phyloP scores from a whole-genome alignment of 2,329 filamentous ascomycete species.

The Penicillium sp. region DNA sequence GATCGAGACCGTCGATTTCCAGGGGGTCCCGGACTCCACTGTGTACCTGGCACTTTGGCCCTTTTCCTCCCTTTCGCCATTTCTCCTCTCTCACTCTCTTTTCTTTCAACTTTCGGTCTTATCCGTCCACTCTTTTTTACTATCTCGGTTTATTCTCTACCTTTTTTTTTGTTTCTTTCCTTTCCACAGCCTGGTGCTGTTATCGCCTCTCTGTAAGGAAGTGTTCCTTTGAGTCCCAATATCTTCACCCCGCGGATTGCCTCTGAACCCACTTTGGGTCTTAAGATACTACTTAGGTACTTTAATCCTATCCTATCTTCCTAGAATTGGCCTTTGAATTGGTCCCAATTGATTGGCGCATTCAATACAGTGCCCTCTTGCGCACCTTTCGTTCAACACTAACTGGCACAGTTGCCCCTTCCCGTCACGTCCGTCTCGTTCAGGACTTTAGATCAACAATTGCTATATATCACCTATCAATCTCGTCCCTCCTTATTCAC shows the following conservation, averaged over 20 bases:
- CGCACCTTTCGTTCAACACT: neutral
- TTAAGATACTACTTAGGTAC: constrained; percentile 17
- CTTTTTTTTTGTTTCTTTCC: constrained; percentile 19
- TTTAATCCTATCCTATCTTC: neutral
- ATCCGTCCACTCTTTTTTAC: constrained; percentile 10
- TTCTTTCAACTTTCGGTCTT: constrained; percentile 2
- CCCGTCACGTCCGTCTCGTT: constrained; percentile 7
- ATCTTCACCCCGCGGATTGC: constrained; percentile 12
- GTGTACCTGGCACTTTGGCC: neutral
- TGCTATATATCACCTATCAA: constrained; percentile 18
- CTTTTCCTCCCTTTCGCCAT: constrained; percentile 14
- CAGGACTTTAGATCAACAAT: constrained; percentile 1
- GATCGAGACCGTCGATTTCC: constrained; percentile 9
- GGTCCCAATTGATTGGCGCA: neutral
- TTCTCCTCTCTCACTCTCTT: constrained; percentile 5
- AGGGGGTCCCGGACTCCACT: constrained; percentile 4
- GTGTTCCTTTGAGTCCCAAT: constrained; percentile 14
- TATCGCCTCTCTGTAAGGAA: constrained; percentile 22
- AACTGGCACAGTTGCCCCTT: constrained; percentile 5
- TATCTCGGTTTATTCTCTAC: constrained; percentile 6
- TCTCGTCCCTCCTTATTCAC: constrained; percentile 16
- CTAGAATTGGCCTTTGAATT: neutral
- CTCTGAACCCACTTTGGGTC: constrained; percentile 19
- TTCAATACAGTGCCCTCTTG: neutral
- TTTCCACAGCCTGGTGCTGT: constrained; percentile 32